Conservation (phyloP, 805 yeast species). For the Starmerella cellae region DNA sequence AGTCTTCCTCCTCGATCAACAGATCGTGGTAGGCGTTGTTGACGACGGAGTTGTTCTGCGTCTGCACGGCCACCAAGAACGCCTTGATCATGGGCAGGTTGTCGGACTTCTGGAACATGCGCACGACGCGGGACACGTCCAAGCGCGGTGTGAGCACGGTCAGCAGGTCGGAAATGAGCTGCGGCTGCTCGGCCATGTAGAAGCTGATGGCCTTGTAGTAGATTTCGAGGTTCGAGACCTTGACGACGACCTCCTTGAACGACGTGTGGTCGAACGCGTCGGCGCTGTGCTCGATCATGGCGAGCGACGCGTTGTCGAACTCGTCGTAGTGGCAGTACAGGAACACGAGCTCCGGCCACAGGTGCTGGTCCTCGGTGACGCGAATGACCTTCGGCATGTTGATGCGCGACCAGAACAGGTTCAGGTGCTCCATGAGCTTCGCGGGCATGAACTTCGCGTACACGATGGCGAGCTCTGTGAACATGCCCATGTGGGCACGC, state of each 20-base stretch:
- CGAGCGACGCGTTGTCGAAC: slow-evolving; percentile 96
- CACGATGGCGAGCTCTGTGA: slow-evolving; percentile 83
- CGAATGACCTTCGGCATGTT: slow-evolving; percentile 94
- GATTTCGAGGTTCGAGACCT: slow-evolving; percentile 90
- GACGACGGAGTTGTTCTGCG: slow-evolving; percentile 79
- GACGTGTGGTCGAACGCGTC: slow-evolving; percentile 86
- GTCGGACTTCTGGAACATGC: slow-evolving; percentile 88
- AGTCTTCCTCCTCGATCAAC: slow-evolving; percentile 91
- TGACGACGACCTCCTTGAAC: slow-evolving; percentile 87
- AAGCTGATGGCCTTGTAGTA: slow-evolving; percentile 95
- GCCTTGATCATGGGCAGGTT: slow-evolving; percentile 93
- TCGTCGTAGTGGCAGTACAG: slow-evolving; percentile 96
- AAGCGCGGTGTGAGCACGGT: slow-evolving; percentile 75
- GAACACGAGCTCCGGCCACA: slow-evolving; percentile 94
- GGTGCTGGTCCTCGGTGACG: slow-evolving; percentile 84
- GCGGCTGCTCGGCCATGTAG: slow-evolving; percentile 84
- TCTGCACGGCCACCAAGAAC: slow-evolving; percentile 80
- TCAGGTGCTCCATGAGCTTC: slow-evolving; percentile 89
- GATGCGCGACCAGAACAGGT: slow-evolving; percentile 94
- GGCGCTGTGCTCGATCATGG: slow-evolving; percentile 90
- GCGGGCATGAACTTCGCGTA: slow-evolving; percentile 85
- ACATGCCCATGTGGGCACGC: slow-evolving; percentile 99
- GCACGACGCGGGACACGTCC: slow-evolving; percentile 87
- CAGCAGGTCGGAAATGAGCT: slow-evolving; percentile 73
- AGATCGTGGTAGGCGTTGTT: slow-evolving; percentile 92